Conservation (phyloP, 2,329 filamentous ascomycete genomes). For the Coniella lustricola region DNA sequence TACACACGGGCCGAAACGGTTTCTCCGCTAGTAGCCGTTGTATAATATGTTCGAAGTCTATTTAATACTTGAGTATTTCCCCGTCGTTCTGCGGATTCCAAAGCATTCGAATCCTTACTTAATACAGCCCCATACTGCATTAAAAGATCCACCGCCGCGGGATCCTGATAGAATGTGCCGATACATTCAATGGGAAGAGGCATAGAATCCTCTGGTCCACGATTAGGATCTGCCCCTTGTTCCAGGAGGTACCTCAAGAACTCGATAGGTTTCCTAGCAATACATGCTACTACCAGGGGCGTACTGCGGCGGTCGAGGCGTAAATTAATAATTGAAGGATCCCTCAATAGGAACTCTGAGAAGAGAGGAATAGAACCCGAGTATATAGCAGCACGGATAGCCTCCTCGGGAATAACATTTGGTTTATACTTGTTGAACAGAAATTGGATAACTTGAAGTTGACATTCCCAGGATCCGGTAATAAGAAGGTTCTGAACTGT, state of each 20-base stretch:
- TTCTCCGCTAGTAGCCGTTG: no score
- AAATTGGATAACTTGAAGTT: no score
- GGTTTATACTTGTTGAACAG: no score
- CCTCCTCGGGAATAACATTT: no score
- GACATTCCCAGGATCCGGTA: no score
- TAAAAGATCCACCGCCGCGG: neutral
- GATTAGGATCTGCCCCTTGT: neutral
- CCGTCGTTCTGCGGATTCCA: no score
- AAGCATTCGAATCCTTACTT: no score
- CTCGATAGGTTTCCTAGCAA: neutral
- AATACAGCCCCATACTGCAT: neutral
- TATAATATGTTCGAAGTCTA: no score
- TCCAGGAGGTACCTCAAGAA: neutral
- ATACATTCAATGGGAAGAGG: neutral
- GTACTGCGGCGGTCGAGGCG: neutral
- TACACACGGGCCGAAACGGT: no score
- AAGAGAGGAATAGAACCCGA: neutral
- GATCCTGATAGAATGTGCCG: neutral
- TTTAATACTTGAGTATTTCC: no score
- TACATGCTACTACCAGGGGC: neutral
- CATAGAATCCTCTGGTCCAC: neutral
- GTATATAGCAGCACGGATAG: neutral
- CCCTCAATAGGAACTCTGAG: neutral
- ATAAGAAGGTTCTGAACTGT: no score
- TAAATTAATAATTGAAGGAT: neutral